Percentiles rank a stretch among this genome's conserved stretches.
phyloP scores from a whole-genome alignment of 352 stramenopile species.

The Globisporangium alternatum region DNA sequence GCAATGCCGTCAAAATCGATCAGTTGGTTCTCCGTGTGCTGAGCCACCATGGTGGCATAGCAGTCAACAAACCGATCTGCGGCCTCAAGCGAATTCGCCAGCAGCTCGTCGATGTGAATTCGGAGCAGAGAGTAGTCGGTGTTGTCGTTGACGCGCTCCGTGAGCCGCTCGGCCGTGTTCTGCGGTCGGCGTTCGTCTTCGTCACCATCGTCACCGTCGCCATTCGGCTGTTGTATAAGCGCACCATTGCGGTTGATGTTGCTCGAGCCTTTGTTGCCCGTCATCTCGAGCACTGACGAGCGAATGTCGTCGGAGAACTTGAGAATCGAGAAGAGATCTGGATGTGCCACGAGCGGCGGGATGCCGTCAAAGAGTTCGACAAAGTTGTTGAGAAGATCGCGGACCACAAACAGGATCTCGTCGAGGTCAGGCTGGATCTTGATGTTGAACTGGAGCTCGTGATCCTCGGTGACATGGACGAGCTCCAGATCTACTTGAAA shows the following conservation, averaged over 20 bases:
- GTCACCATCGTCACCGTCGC: constrained; percentile 9
- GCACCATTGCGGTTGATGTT: not conserved
- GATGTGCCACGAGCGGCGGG: constrained; percentile 30
- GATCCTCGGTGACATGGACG: not conserved
- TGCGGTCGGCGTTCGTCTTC: constrained; percentile 8
- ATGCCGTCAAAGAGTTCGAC: constrained; percentile 40
- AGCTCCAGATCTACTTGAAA: constrained; percentile 21
- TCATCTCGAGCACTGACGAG: constrained; percentile 20
- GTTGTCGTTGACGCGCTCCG: constrained; percentile 36
- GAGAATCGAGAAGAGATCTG: constrained; percentile 41
- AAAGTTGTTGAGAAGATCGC: constrained; percentile 31
- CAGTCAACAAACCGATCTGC: constrained; percentile 24
- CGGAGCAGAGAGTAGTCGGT: constrained; percentile 28
- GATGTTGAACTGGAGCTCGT: constrained; percentile 19
- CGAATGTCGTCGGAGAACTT: constrained; percentile 51
- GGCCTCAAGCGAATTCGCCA: constrained; percentile 23
- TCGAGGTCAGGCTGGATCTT: constrained; percentile 34
- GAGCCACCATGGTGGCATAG: constrained; percentile 33
- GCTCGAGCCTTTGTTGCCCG: not conserved
- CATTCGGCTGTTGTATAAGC: not conserved
- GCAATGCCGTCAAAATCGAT: constrained; percentile 49
- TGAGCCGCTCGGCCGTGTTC: constrained; percentile 20
- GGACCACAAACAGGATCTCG: constrained; percentile 24
- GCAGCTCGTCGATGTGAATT: constrained; percentile 40
- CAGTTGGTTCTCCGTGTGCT: constrained; percentile 39